Percentiles rank a stretch among this genome's conserved stretches.
These are phyloP conservation scores for Blastobotrys americana DNA, from an alignment of 805 yeast genomes.

Conservation along the genomic window DNA sequence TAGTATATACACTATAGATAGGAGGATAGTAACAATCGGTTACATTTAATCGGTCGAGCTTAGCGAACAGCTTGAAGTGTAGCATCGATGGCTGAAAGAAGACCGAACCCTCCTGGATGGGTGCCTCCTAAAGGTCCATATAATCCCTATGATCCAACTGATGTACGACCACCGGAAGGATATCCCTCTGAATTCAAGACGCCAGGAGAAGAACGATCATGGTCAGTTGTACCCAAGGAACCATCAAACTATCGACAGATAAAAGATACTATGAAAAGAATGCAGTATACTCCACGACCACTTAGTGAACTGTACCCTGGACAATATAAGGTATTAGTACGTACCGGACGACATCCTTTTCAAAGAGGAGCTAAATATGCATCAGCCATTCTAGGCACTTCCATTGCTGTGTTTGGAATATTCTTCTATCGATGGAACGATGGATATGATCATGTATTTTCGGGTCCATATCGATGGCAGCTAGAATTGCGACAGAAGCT, in stretches of 20 bases:
- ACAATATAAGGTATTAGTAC: constrained; percentile 61
- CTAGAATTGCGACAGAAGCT: constrained; percentile 48
- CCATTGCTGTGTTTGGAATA: constrained; percentile 49
- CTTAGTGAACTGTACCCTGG: constrained; percentile 69
- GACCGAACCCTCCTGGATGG: constrained; percentile 24
- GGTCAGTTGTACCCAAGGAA: constrained; percentile 53
- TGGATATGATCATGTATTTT: constrained; percentile 67
- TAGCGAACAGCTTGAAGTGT: not conserved
- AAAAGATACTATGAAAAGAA: constrained; percentile 62
- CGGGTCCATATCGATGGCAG: constrained; percentile 58
- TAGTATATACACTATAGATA: no score
- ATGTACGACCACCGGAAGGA: constrained; percentile 71
- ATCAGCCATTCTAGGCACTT: constrained; percentile 43
- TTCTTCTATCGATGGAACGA: constrained; percentile 83
- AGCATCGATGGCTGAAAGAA: constrained; percentile 13
- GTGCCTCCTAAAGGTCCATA: constrained; percentile 72
- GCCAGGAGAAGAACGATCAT: constrained; percentile 54
- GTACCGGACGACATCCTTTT: constrained; percentile 49
- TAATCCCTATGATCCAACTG: constrained; percentile 77
- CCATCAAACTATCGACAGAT: constrained; percentile 62
- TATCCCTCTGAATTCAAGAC: constrained; percentile 74
- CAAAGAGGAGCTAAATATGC: constrained; percentile 55
- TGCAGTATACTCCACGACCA: constrained; percentile 76
- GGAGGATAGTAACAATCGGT: no score
- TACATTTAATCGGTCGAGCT: no score